A percentile compares a stretch with the other conserved stretches of the same genome.
Conservation (phyloP, 805 yeast species). For the Alloascoidea africana region DNA sequence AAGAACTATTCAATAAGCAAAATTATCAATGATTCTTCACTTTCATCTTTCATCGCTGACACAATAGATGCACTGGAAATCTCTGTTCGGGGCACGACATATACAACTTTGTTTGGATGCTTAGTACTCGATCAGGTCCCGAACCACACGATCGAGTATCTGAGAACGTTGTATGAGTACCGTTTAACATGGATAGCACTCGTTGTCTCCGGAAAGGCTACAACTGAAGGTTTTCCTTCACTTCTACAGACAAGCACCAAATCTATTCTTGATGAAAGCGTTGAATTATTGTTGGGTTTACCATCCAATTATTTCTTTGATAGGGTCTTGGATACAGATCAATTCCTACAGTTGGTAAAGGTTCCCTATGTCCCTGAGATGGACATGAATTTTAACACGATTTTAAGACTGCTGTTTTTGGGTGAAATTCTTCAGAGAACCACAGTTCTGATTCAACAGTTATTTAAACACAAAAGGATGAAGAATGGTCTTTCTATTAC, state of each 20-base stretch:
- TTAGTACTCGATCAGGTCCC: slow-evolving; percentile 42
- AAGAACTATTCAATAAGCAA: too few relatives aligned
- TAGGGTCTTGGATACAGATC: slow-evolving; percentile 27
- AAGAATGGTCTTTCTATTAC: background rate
- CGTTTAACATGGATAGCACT: slow-evolving; percentile 13
- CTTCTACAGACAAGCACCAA: slow-evolving; percentile 2
- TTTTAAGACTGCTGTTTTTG: slow-evolving; percentile 32
- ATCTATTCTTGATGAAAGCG: slow-evolving; percentile 11
- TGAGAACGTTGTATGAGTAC: slow-evolving; percentile 33
- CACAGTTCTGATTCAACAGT: slow-evolving; percentile 5
- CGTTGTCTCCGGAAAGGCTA: slow-evolving; percentile 5
- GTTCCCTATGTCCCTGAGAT: slow-evolving; percentile 31
- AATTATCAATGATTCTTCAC: too few relatives aligned
- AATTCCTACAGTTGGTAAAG: slow-evolving; percentile 36
- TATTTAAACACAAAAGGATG: background rate
- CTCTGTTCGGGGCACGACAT: slow-evolving; percentile 35
- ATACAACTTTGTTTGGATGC: slow-evolving; percentile 15
- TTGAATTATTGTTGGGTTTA: slow-evolving; percentile 21
- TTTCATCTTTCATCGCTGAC: slow-evolving; percentile 25
- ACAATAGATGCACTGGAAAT: slow-evolving; percentile 56
- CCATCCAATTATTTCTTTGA: slow-evolving; percentile 19
- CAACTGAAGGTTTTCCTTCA: slow-evolving; percentile 3
- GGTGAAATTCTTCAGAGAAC: slow-evolving; percentile 38
- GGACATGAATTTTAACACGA: slow-evolving; percentile 28
- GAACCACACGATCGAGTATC: slow-evolving; percentile 40